Base-by-base conservation (phyloP, 2,329 filamentous ascomycete genomes). In the Aspergillus awamori region DNA sequence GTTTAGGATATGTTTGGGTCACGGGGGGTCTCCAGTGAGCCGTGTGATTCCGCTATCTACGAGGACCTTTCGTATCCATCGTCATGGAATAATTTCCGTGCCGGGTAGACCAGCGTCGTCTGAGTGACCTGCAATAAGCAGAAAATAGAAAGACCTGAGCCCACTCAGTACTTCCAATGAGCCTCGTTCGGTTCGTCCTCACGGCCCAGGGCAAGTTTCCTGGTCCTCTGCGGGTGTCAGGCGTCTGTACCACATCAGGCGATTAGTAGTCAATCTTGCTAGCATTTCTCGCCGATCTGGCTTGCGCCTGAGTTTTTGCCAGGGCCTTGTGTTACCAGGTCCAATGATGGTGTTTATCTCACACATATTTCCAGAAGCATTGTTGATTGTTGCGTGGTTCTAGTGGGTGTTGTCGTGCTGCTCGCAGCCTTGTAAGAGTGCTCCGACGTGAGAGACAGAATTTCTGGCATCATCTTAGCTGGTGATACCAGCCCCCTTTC, bases 31-130 rank as follows among this genome's bases (percentile, higher is more conserved):
- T 15, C 24, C 26, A n/a, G n/a, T 13, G 47, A 20, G 47, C 47
- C 47, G 47, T 51, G 47, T 51, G 47, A 30, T 51, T 33, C 47
- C 47, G 47, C n/a, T 20, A 51, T 10, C 47, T 51, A 51, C 47
- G n/a, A 51, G 33, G 28, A 33, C 26, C 15, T 33, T 28, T 51
- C 47, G 47, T 51, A 33, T 51, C 47, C 47, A 51, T 51, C 47
- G 24, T 30, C 17, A 45, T 45, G 17, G 13, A 24, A 7, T 22
- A 10, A 45, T 8, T 5, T 20, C 11, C 41, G 13, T 10, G 8
- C 41, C 41, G 10, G 15, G 33, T 33, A 8, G 24, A 28, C 24
- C 24, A n/a, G 15, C n/a, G 45, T 24, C 41, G 20, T 24, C 26
- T 28, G 20, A 17, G 20, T 8, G 15, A 5, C 26, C 28, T n/a